A percentile compares a stretch with the other conserved stretches of the same genome.
These are phyloP conservation scores for Torulaspora delbrueckii DNA, from an alignment of 805 yeast genomes.

Conservation along the genomic window DNA sequence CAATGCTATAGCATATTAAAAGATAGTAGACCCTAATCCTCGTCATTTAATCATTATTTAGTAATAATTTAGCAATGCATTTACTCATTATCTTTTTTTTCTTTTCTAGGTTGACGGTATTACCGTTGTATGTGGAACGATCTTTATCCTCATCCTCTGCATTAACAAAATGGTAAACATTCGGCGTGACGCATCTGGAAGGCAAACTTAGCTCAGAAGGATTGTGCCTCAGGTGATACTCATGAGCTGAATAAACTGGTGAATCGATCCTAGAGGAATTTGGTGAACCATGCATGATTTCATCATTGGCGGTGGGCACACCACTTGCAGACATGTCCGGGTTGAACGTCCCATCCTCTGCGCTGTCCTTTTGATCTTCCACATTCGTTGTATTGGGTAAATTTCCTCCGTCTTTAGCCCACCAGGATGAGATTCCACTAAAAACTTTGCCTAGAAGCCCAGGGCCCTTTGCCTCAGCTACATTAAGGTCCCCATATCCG, in stretches of 20 bases:
- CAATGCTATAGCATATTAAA: not conserved
- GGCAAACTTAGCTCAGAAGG: constrained; percentile 27
- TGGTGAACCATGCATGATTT: constrained; percentile 9
- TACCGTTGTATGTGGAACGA: constrained; percentile 53
- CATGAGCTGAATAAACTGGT: constrained; percentile 16
- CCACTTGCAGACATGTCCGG: constrained; percentile 15
- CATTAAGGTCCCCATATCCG: constrained; percentile 24
- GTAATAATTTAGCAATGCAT: not conserved
- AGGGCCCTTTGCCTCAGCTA: constrained; percentile 24
- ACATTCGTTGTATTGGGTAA: too few relatives aligned
- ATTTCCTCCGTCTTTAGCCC: constrained; percentile 16
- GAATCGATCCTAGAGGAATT: constrained; percentile 19
- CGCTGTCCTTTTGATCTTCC: not conserved
- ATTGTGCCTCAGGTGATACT: constrained; percentile 12
- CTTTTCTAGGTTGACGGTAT: constrained; percentile 45
- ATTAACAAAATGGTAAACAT: constrained; percentile 29
- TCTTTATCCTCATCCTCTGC: constrained; percentile 33
- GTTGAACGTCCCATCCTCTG: not conserved
- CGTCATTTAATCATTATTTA: not conserved
- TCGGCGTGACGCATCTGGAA: constrained; percentile 33
- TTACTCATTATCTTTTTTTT: constrained; percentile 37
- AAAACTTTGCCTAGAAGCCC: constrained; percentile 35
- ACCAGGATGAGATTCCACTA: constrained; percentile 35
- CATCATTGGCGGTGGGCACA: constrained; percentile 1
- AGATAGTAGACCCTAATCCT: not conserved